Evolutionary conservation across 2,329 filamentous ascomycete genomes (phyloP), one percentile per base, ranked within the genome.

Genomic region (Aspergillus pseudoglaucus): DNA sequence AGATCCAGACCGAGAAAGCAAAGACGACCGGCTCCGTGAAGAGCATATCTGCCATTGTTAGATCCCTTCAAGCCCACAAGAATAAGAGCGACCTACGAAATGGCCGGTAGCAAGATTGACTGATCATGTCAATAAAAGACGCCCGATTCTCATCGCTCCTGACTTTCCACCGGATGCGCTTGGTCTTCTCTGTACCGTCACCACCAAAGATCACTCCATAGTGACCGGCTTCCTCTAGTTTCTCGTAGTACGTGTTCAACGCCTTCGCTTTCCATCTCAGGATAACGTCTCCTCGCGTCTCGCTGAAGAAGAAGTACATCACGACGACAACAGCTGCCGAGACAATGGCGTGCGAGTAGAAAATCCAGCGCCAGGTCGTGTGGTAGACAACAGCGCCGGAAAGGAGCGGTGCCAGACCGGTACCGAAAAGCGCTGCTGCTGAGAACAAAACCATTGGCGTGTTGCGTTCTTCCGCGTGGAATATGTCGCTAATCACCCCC

Each of bases 361-460:
- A 95, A 0, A 90, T 81, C 90, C 90, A 95, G 52, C 88, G 81
- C 88, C 88, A 95, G 4, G 70, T 77, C 1, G 80, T 75, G 44
- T 80, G 75, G 32, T 86, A 71, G 0, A 84, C 80, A 52, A 96
- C 81, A 41, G 84, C 80, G 0, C 87, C 81, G 4, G 79, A 79
- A 0, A 90, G 72, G 6, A 95, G 62, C 0, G 90, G 90, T 0
- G 90, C 90, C 1, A 85, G 70, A 0, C 89, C 89, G 0, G 89
- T 94, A 0, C 89, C 91, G 8, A 85, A 76, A 0, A 96, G 72
- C 0, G 89, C 90, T 3, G 77, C 75, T 0, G 85, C 88, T n/a
- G 85, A 86, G 65, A 95, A 96, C 0, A 95, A 64, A 0, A 88
- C 85, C 91, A 96, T 95, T 0, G 90, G 87, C 0, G 85, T 89